Base-by-base conservation (phyloP, 2,329 filamentous ascomycete genomes). In the Paecilomyces fulvus region DNA sequence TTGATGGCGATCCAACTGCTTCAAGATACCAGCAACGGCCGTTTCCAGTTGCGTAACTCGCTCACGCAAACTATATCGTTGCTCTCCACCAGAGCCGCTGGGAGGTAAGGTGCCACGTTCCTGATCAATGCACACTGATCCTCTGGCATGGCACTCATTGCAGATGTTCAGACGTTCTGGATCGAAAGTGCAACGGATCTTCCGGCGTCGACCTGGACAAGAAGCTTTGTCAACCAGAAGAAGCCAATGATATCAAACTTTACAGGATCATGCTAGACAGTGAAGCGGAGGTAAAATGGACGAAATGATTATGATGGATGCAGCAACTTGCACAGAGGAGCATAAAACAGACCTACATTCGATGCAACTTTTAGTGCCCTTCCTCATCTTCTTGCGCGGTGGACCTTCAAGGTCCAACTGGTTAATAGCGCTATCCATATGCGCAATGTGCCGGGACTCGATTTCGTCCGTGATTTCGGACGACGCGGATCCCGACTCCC, bases 381-480 rank as follows among this genome's bases (percentile, higher is more conserved):
- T 76, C 49, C 73, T 64, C 71, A 76, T 75, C 59, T 67, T 75
- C 63, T 75, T 75, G 31, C 68, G 68, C n/a, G 71, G 64, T 2
- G 68, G 72, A 1, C 64, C 71, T 50, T 70, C 64, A 9, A 55
- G 53, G 51, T 73, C 64, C 55, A 65, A 25, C 12, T 51, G 56
- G 6, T 31, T 43, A 28, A 28, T 25, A 30, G 14, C 10, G 56
- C 52, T 2, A 28, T 59, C 59, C 64, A 67, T 65, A 20, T 58
- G 48, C 6, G 21, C 14, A 28, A 14, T n/a, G 11, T 12, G 46
- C 30, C 14, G 11, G 11, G 48, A 28, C 21, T 28, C 6, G 48
- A 17, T 43, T 43, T 43, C 37, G 37, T 43, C 37, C 37, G 37
- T 43, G 14, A 43, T 43, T 8, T 43, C 37, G 37, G 37, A 17